Evolutionary conservation across 1,284 basidiomycete genomes (phyloP), one percentile per base, ranked within the genome.

Genomic region (Leccinum holopus): DNA sequence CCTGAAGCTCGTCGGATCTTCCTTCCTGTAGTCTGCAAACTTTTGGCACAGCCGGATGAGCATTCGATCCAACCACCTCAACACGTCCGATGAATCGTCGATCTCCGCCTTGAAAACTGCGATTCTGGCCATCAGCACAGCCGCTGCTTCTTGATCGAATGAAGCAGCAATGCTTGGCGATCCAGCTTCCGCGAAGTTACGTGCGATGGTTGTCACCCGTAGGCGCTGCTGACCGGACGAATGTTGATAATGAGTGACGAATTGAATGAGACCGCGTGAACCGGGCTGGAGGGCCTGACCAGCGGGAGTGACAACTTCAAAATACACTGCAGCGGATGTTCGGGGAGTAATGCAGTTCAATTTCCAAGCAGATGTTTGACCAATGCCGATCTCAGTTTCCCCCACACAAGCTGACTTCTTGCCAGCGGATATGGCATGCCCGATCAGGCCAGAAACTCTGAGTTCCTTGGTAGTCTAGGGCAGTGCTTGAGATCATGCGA

Each of bases 91-190:
- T 6, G 91, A 93, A 79, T 99, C 97, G 75, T 99, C 97, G 67
- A 99, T 97, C 80, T 99, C 97, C 28, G 97, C 97, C 79, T 98
- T 98, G 87, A 98, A 99, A 14, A 98, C 96, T 0, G 97, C 96
- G 74, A 99, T 99, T 66, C 97, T 87, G 3, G 97, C 94, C 97
- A 99, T 99, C 68, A 99, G 82, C 54, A 99, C 97, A 1, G 97
- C 97, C 1, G 97, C 92, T 0, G 96, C 94, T 80, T 99, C 97
- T 77, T 99, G 97, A 79, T 99, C 97, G 75, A 99, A 99, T 30
- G 93, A 94, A 10, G 91, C 90, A 0, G 95, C 92, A 67, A 99
- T 95, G 73, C 87, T 90, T 0, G 95, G 94, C 12, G 95, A 94
- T 18, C 95, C 97, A 1, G 95, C 94, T 75, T 99, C 97, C 47